phyloP scores from a whole-genome alignment of 345 rosid genomes.

The Zanthoxylum bungeanum region DNA sequence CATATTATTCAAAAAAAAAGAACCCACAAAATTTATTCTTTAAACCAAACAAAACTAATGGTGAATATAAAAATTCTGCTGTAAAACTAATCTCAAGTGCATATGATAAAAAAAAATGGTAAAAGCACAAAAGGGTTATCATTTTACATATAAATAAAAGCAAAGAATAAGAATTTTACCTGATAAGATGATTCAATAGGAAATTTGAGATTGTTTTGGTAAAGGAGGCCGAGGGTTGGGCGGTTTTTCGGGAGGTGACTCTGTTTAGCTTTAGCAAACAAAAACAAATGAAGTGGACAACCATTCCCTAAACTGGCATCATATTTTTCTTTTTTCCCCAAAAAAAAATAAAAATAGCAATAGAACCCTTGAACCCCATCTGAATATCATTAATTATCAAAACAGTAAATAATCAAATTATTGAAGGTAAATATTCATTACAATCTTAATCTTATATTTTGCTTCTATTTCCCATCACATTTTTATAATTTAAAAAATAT shows the following conservation, averaged over 20 bases:
- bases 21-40: not conserved
- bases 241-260: not conserved
- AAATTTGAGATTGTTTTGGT: not conserved
- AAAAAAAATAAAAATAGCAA: too few species aligned
- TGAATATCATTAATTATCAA: too few species aligned
- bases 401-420: too few species aligned
- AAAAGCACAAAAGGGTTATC: slow-evolving; percentile 1
- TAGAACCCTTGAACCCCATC: too few species aligned
- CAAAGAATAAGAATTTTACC: not conserved
- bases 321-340: too few species aligned
- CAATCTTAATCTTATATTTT: too few species aligned
- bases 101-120: not conserved
- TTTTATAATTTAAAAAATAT: too few species aligned
- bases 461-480: too few species aligned
- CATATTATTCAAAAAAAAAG: not conserved
- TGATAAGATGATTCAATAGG: not conserved
- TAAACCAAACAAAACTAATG: not conserved
- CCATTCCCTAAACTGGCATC: not conserved
- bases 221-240: not conserved
- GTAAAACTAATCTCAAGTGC: too few species aligned
- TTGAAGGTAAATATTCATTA: too few species aligned
- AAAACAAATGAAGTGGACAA: not conserved
- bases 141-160: not conserved
- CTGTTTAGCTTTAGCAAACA: not conserved
- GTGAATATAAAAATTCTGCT: not conserved